Conservation (phyloP, 192 early-diverging fungal species). For the Coemansia sp. region DNA sequence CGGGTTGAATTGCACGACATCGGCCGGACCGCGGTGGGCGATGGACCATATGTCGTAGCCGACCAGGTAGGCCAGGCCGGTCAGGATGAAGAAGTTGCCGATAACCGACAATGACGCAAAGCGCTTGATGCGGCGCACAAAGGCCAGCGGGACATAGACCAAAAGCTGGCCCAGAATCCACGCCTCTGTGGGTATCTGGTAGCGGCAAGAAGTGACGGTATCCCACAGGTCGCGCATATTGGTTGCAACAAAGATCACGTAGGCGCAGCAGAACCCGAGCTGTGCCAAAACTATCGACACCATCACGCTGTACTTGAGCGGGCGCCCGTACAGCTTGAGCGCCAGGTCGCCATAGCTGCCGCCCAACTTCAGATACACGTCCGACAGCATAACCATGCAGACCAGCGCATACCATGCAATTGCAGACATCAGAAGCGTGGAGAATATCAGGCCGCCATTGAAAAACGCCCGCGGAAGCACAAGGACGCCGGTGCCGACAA, state of each 20-base stretch:
- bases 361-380: conserved; percentile 59
- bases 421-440: conserved; percentile 52
- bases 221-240: conserved; percentile 73
- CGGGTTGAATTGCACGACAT: conserved; percentile 76
- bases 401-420: conserved; percentile 64
- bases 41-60: conserved; percentile 74
- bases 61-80: conserved; percentile 84
- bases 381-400: conserved; percentile 64
- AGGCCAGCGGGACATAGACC: conserved; percentile 76
- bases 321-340: conserved; percentile 59
- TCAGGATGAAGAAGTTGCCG: conserved; percentile 89
- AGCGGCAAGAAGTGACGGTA: conserved; percentile 62
- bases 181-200: conserved; percentile 60
- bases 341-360: conserved; percentile 71
- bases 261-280: conserved; percentile 85
- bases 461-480: conserved; percentile 73
- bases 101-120: conserved; percentile 82
- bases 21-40: conserved; percentile 58
- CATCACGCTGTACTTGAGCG: conserved; percentile 62
- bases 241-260: conserved; percentile 84
- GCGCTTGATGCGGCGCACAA: conserved; percentile 89
- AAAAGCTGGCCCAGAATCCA: conserved; percentile 77
- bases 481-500: conserved; percentile 76
- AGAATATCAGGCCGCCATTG: conserved; percentile 71
- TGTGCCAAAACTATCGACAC: conserved; percentile 72